phyloP scores from a whole-genome alignment of 805 yeast species.

The Candida silvicultrix region DNA sequence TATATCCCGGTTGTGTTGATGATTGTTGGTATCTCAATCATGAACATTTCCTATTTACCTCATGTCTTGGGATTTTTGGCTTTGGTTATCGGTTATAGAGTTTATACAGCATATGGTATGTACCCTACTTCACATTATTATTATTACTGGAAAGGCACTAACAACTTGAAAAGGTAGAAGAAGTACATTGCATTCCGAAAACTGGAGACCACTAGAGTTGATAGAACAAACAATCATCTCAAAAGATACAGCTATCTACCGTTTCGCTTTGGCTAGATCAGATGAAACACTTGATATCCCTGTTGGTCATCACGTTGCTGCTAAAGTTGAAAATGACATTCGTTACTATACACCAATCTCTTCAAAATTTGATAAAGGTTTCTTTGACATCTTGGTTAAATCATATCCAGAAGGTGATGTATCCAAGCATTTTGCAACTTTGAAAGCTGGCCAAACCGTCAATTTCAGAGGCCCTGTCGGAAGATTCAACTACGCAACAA shows the following conservation, averaged over 20 bases:
- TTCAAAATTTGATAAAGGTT: slow-evolving; percentile 62
- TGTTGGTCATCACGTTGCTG: slow-evolving; percentile 71
- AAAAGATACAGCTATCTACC: slow-evolving; percentile 63
- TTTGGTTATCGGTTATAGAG: slow-evolving; percentile 30
- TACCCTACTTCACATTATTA: too few relatives aligned
- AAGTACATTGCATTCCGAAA: slow-evolving; percentile 39
- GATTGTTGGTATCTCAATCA: slow-evolving; percentile 51
- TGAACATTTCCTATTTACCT: slow-evolving; percentile 45
- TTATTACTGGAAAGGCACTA: too few relatives aligned
- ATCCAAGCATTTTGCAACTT: slow-evolving; percentile 57
- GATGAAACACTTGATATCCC: slow-evolving; percentile 61
- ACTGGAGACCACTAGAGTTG: slow-evolving; percentile 63
- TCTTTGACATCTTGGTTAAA: slow-evolving; percentile 71
- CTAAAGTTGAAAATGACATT: slow-evolving; percentile 36
- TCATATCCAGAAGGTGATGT: slow-evolving; percentile 69
- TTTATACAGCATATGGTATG: slow-evolving; percentile 26
- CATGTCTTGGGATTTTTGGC: slow-evolving; percentile 32
- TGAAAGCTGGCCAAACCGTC: slow-evolving; percentile 59
- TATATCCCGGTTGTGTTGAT: slow-evolving; percentile 63
- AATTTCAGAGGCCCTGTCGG: slow-evolving; percentile 80
- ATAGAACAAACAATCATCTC: slow-evolving; percentile 69
- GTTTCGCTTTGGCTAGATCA: slow-evolving; percentile 59
- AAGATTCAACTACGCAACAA: slow-evolving; percentile 50
- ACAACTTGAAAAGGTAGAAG: slow-evolving; percentile 20
- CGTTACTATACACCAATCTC: slow-evolving; percentile 77